Base-by-base conservation (phyloP, 2,329 filamentous ascomycete species). In the Lachnellula hyalina region DNA sequence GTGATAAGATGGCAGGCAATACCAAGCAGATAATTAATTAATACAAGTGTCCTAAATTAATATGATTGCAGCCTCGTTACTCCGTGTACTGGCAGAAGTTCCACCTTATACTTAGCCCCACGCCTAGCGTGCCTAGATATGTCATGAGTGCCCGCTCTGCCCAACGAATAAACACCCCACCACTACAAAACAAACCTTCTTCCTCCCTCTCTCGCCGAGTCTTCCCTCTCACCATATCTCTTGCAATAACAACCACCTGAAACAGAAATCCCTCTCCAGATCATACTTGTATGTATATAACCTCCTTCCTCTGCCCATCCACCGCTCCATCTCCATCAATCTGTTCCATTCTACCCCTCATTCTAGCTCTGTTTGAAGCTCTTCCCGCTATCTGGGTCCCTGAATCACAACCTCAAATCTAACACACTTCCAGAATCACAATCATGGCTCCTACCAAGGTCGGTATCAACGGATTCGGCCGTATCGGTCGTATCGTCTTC, bases 381-480 rank as follows among this genome's bases (percentile, higher is more conserved):
- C 25, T 25, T 19, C 25, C 15, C 15, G 51, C 15, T 46, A 28
- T 53, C 23, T 19, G 2, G 28, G 7, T 23, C 46, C 7, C 25
- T 11, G 0, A 36, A 48, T 14, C 40, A 15, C 47, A 47, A 38
- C 48, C 32, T 25, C 47, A 47, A 47, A 38, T 42, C 38, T 35
- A 52, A 44, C 54, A 49, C 23, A 25, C 28, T 23, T 25, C 6
- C 42, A 25, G 40, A 15, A 47, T 51, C 28, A 40, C 67, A 69
- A 80, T 69, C 62, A 82, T 81, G 77, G 70, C 73, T 73, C 68
- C 65, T 49, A 74, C 80, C 74, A 84, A 95, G 85, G 90, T 95
- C 74, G 91, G 91, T 77, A 96, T 96, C 87, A 97, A 96, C 88
- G 93, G 94, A 77, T 99, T 99, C 83, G 94, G 94, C 81, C 92